phyloP scores from a whole-genome alignment of 2,329 filamentous ascomycete species.

The Talaromyces sp. region DNA sequence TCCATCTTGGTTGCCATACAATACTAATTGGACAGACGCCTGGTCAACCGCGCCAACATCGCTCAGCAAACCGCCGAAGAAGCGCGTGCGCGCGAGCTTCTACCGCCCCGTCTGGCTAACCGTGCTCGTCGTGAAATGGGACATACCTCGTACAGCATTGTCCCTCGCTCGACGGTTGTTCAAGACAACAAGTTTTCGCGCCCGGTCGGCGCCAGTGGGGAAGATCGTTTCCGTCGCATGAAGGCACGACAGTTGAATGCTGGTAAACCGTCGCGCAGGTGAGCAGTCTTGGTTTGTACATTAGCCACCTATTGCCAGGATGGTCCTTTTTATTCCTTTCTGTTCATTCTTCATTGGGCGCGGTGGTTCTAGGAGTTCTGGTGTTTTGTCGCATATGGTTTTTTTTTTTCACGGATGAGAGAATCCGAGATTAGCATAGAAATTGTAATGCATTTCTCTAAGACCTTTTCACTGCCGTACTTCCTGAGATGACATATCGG shows the following conservation, averaged over 20 bases:
- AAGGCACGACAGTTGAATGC: slow-evolving; percentile 48
- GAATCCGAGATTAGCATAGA: slow-evolving; percentile 2
- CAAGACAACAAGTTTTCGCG: slow-evolving; percentile 47
- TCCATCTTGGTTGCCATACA: background rate
- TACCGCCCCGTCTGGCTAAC: slow-evolving; percentile 54
- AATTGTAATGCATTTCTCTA: slow-evolving; percentile 7
- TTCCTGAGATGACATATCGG: background rate
- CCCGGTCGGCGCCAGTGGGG: slow-evolving; percentile 47
- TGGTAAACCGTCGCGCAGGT: slow-evolving; percentile 42
- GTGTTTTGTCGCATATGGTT: slow-evolving; percentile 8
- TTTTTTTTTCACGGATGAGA: background rate
- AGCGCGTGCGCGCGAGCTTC: slow-evolving; percentile 53
- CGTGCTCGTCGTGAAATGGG: slow-evolving; percentile 59
- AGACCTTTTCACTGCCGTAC: background rate
- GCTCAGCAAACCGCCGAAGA: slow-evolving; percentile 45
- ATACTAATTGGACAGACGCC: slow-evolving; percentile 32
- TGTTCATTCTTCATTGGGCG: slow-evolving; percentile 8
- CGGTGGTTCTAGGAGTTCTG: slow-evolving; percentile 14
- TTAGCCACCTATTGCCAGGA: background rate
- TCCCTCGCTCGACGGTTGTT: slow-evolving; percentile 57
- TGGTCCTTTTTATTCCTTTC: background rate
- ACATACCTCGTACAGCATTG: slow-evolving; percentile 62
- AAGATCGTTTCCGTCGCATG: slow-evolving; percentile 51
- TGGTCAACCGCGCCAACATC: slow-evolving; percentile 33
- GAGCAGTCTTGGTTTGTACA: slow-evolving; percentile 8